Evolutionary conservation across 257 asterid genomes (phyloP), one percentile per base, ranked within the genome.

Genomic region (Lantana camara): DNA sequence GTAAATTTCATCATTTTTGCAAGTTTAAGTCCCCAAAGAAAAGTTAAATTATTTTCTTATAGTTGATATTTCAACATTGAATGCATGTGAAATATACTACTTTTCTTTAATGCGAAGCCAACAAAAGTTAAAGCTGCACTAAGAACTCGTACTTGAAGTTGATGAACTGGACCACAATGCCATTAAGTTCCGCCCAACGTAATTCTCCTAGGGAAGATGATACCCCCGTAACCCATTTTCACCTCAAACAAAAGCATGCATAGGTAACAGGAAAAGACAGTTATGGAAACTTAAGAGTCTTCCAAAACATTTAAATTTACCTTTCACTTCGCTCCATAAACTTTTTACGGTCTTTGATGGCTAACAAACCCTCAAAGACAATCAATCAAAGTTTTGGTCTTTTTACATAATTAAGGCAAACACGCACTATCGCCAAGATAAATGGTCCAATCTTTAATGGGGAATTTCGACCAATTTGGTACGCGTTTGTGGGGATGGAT

Each of bases 291-390:
- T n/a, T n/a, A n/a, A n/a, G n/a, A n/a, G n/a, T n/a, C n/a, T n/a
- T 14, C 38, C 40, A 67, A 22, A 19, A 10, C 38, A 45, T 23
- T 3, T 29, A 59, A 68, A 62, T 49, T 35, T 16, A 57, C 51
- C 46, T 64, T 63, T 57, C 75, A 68, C 79, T 50, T 56, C 54
- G 55, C 63, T 60, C 82, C 70, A 68, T 35, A 68, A 35, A 68
- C 48, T 68, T 2, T 5, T 2, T 27, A 27, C 2, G 32, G 5
- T 27, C 5, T 27, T 27, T 5, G n/a, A n/a, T n/a, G n/a, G n/a
- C n/a, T n/a, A n/a, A n/a, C n/a, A n/a, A n/a, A n/a, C n/a, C n/a
- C n/a, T n/a, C n/a, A n/a, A n/a, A n/a, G n/a, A n/a, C n/a, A n/a
- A 47, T 62, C 56, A 48, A 66, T 56, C 77, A 60, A 60, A 30